Base-by-base conservation (phyloP, 116 monocot species). In the Iris pallida region DNA sequence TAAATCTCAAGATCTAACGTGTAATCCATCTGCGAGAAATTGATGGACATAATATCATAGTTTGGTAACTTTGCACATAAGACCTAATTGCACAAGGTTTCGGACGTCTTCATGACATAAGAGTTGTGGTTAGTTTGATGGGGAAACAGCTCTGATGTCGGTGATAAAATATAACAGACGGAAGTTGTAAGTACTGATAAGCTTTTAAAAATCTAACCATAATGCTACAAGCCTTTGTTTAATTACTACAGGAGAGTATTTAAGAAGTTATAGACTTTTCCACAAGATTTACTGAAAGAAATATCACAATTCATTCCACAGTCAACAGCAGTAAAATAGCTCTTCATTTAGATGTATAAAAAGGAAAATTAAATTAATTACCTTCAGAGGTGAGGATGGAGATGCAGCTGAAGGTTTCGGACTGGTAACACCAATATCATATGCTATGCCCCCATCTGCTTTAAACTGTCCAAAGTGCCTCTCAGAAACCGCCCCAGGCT, bases 381-480 rank as follows among this genome's bases (percentile, higher is more conserved):
- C 76, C 76, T 76, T 76, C 5, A 53, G 12, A 20, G 66, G 59
- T 19, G n/a, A 61, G 20, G 65, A 65, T 7, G 57, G 45, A 8
- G 47, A 61, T 44, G 71, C 56, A 60, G 41, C 51, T 48, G 65
- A 71, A 53, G 71, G 13, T 19, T 51, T 72, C 66, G 71, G 42
- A 8, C 77, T 71, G 14, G 65, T 64, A 66, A 72, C 30, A 30
- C 78, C 78, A 40, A 78, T 72, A 61, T 72, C 53, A 61, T 78
- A 78, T 30, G 78, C 53, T 54, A 78, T 68, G 47, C 78, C 67
- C 41, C 78, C 78, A 61, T 78, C 78, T 30, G 78, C 66, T 52
- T 78, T 72, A 42, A 78, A 78, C 59, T 72, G 51, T 30, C 78
- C 78, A 62, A 66, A 78, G 42, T 78, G 78, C 55, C 66, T 71